Evolutionary conservation across 148 eudicot genomes (phyloP), one percentile per base, ranked within the genome.

Genomic region (Chenopodium berlandieri): DNA sequence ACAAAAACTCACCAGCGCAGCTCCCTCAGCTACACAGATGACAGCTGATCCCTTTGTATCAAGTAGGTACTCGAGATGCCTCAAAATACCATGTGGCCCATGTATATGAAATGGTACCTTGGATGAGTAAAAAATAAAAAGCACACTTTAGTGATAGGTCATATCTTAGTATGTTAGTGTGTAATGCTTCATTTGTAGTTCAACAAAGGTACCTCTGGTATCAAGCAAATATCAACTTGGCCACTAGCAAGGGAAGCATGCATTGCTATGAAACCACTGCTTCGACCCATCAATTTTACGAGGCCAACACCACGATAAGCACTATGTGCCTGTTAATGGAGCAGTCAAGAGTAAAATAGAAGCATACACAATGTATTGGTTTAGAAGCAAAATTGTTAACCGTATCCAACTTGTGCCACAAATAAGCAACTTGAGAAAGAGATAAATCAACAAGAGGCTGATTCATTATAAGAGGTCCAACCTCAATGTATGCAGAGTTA

Each of bases 171-270:
- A 48, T 5, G 7, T 17, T 20, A 14, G 58, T 68, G 54, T 74
- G 65, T 14, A 72, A 37, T 67, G 79, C 46, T 68, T 44, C 30
- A 69, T 12, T 67, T 16, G 71, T 56, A 63, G 82, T 80, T 40
- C 47, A 44, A 34, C 67, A 69, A 22, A 64, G 65, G 52, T 89
- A 96, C 99, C 98, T 96, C 99, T 16, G 99, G 99, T 83, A 96
- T 91, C 91, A 96, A 88, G 76, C 99, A 96, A 82, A 96, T 88
- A 87, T 96, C 99, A 75, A 96, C 93, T 87, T 96, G 99, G 70
- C 99, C 99, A 88, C 99, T 96, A 69, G 99, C 94, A 85, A 96
- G 95, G 50, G 99, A 85, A 81, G 99, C 99, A 79, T 96, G 98
- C 99, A 96, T 96, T 82, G 99, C 98, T 83, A 96, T 96, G 79